These are phyloP conservation scores for Apiotrichum domesticum DNA, from an alignment of 1,284 basidiomycete genomes.

Conservation along the genomic window DNA sequence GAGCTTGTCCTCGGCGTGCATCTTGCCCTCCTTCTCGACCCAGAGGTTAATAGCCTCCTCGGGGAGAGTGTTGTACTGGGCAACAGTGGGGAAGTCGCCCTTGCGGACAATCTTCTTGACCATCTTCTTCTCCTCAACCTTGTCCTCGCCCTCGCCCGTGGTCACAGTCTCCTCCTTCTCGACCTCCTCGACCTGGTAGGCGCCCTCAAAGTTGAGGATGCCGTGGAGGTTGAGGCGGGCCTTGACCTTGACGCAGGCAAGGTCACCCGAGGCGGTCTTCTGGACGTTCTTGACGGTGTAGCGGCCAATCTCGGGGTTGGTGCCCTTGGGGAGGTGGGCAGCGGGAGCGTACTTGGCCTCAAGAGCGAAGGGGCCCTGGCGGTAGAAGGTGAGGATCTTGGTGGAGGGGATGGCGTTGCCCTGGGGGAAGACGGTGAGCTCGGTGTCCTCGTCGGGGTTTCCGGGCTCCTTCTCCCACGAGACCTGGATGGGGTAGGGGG, in stretches of 20 bases:
- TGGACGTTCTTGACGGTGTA: slow-evolving; percentile 73
- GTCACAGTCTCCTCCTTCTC: slow-evolving; percentile 61
- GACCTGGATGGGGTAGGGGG: slow-evolving; percentile 78
- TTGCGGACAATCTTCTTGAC: slow-evolving; percentile 68
- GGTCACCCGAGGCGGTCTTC: slow-evolving; percentile 61
- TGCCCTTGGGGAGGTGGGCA: slow-evolving; percentile 60
- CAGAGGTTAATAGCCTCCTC: slow-evolving; percentile 56
- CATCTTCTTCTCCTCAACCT: slow-evolving; percentile 63
- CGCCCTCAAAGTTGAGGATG: slow-evolving; percentile 73
- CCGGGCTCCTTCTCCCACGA: slow-evolving; percentile 68
- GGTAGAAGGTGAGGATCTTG: slow-evolving; percentile 90
- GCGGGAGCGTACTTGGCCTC: slow-evolving; percentile 75
- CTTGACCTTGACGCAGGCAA: slow-evolving; percentile 79
- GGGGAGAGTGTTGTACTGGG: slow-evolving; percentile 61
- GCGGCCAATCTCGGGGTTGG: slow-evolving; percentile 75
- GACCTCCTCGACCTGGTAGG: slow-evolving; percentile 69
- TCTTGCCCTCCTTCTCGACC: slow-evolving; percentile 73
- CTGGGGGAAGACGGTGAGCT: slow-evolving; percentile 76
- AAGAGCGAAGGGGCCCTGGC: slow-evolving; percentile 76
- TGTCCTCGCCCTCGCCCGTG: slow-evolving; percentile 48
- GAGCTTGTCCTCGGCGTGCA: slow-evolving; percentile 85
- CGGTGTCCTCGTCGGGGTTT: slow-evolving; percentile 79
- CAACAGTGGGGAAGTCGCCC: slow-evolving; percentile 67
- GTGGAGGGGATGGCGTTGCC: slow-evolving; percentile 81
- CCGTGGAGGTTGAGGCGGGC: slow-evolving; percentile 78